Conservation (phyloP, 139 green algal species). For the Coccomyxa sp. region DNA sequence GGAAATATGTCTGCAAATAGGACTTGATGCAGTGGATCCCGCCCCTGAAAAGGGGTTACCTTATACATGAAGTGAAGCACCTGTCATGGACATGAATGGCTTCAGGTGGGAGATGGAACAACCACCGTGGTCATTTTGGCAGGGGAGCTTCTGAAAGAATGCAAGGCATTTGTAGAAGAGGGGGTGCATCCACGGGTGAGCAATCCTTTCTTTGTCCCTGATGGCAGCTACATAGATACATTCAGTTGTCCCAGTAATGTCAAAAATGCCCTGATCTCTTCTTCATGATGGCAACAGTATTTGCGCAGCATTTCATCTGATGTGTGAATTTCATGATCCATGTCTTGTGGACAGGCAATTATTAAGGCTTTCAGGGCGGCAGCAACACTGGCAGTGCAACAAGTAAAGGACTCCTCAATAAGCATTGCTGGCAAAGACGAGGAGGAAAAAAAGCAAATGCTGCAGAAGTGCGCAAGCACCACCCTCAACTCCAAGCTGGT, state of each 20-base stretch:
- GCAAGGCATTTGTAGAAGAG: constrained; percentile 95
- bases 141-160: constrained; percentile 90
- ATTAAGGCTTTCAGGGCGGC: constrained; percentile 82
- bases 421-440: constrained; percentile 70
- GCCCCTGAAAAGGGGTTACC: no score
- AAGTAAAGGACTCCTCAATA: constrained; percentile 74
- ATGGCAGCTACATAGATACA: no score
- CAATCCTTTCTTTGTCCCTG: constrained; percentile 47
- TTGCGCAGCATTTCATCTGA: no score
- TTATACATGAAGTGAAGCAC: no score
- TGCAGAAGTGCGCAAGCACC: constrained; percentile 92
- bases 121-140: constrained; percentile 97
- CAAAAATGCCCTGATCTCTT: no score
- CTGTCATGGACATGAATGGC: not conserved
- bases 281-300: no score
- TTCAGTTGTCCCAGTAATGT: no score
- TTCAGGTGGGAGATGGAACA: constrained; percentile 94
- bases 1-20: no score
- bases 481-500: constrained; percentile 96
- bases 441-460: constrained; percentile 71
- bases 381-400: constrained; percentile 64
- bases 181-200: constrained; percentile 94
- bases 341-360: constrained; percentile 61
- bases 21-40: no score
- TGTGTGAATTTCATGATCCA: not conserved